These are phyloP conservation scores for Bromus sterilis DNA, from an alignment of 176 grass and related monocot genomes.

Conservation along the genomic window DNA sequence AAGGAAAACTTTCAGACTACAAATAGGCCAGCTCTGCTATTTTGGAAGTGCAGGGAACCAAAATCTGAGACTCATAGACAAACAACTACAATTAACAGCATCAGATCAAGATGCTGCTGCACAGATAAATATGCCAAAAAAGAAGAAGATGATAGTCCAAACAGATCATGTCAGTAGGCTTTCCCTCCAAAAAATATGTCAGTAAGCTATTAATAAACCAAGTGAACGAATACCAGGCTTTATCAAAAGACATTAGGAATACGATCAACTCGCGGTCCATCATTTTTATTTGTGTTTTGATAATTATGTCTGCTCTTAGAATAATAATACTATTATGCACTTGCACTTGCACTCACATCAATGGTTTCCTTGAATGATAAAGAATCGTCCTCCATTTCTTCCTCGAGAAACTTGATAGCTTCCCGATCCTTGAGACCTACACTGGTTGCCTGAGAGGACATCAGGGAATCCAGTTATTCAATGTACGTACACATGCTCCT, in stretches of 20 bases:
- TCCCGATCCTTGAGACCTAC: slow-evolving; percentile 42
- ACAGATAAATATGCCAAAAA: neutral
- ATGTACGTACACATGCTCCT: neutral
- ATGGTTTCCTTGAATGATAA: slow-evolving; percentile 23
- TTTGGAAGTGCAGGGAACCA: neutral
- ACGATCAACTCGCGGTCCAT: neutral
- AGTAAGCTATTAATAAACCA: neutral
- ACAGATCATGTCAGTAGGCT: neutral
- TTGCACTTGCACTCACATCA: neutral
- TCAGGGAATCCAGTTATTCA: neutral
- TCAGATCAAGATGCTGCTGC: neutral
- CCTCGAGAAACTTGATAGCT: slow-evolving; percentile 53
- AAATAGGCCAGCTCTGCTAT: neutral
- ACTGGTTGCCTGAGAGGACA: slow-evolving; percentile 35
- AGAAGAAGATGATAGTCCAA: neutral
- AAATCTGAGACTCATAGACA: neutral
- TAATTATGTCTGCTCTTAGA: neutral
- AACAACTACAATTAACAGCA: neutral
- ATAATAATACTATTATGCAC: neutral
- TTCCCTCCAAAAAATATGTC: too few relatives aligned
- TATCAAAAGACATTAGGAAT: neutral
- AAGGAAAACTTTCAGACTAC: neutral
- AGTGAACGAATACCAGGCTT: neutral
- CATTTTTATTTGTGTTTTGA: neutral
- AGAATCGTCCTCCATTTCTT: slow-evolving; percentile 26